Base-by-base conservation (phyloP, 192 early-diverging fungal species). In the Gryganskiella cystojenkinii region DNA sequence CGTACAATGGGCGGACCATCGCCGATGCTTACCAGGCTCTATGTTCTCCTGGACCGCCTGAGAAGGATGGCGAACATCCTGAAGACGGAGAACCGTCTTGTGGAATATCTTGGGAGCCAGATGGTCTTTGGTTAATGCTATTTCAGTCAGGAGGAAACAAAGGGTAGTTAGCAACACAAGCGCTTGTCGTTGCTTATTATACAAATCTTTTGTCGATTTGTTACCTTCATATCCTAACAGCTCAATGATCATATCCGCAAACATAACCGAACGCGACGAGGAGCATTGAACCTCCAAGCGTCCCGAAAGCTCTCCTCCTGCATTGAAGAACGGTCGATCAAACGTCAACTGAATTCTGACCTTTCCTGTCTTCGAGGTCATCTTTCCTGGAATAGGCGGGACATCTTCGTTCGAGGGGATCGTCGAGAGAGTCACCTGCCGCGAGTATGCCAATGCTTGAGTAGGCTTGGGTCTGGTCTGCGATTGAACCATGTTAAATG, bases 281-380 rank as follows among this genome's bases (percentile, higher is more conserved):
- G 74, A 78, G 33, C 74, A 78, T 24, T 78, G 74, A 1, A 78
- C 58, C 43, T 78, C 74, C 4, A 78, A 31, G 14, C 74, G 44
- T 11, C 74, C 74, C n/a, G 74, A 78, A 6, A 78, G 49, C 44
- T 78, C 74, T n/a, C 74, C 74, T 30, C 74, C 74, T n/a, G 74
- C 66, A 33, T 78, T 78, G 50, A 78, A 78, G 42, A 59, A 78
- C 1, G 74, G 74, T 3, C 61, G 61, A 31, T 78, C 74, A 43
- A 78, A 78, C 0, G 67, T 78, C 1, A 78, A 46, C 43, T 78
- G 74, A n/a, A 78, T 68, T 1, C 61, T 65, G 1, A 69, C 67
- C 22, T 78, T 78, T 11, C 74, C 74, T 10, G 74, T 64, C 35
- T 78, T 78, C 3, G 74, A 78, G 2, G 74, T 54, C 61, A 59